These are phyloP conservation scores for Phoenix roebelenii DNA, from an alignment of 176 grass and related monocot species.

Conservation along the genomic window DNA sequence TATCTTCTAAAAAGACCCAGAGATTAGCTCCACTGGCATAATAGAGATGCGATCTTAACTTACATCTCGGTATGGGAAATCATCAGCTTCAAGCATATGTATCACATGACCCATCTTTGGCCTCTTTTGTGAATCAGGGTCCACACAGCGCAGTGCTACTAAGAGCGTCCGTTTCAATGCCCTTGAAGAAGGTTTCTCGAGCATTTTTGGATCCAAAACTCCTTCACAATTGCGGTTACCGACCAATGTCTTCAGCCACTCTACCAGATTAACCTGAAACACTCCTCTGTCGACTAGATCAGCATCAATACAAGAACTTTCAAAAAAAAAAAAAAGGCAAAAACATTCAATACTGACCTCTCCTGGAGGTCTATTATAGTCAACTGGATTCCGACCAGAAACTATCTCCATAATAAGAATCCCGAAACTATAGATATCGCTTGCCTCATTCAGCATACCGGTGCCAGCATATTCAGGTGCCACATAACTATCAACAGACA, in stretches of 20 bases:
- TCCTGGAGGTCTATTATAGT: constrained; percentile 79
- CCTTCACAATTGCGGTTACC: constrained; percentile 90
- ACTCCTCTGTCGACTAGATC: not conserved
- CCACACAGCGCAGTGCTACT: constrained; percentile 82
- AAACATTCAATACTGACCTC: constrained; percentile 44
- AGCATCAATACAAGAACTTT: not conserved
- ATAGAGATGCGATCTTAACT: constrained; percentile 7
- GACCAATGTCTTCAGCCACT: constrained; percentile 93
- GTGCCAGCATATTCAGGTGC: constrained; percentile 96
- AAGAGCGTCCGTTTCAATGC: constrained; percentile 81
- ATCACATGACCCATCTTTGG: constrained; percentile 94
- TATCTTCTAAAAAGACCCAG: too few species aligned
- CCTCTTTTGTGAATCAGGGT: constrained; percentile 92
- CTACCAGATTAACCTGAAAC: constrained; percentile 93
- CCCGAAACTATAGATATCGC: constrained; percentile 94
- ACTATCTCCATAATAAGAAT: constrained; percentile 98
- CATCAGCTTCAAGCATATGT: constrained; percentile 98
- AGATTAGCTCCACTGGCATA: not conserved
- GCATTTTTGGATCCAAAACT: constrained; percentile 94
- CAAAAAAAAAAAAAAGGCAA: not conserved
- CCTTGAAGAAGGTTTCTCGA: constrained; percentile 73
- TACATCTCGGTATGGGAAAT: constrained; percentile 98
- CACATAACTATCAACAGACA: constrained; percentile 61
- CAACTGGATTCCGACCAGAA: constrained; percentile 78
- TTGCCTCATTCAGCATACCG: constrained; percentile 95